Evolutionary conservation across 208 protist genomes (phyloP).

Genomic region (Zelonia costaricensis): DNA sequence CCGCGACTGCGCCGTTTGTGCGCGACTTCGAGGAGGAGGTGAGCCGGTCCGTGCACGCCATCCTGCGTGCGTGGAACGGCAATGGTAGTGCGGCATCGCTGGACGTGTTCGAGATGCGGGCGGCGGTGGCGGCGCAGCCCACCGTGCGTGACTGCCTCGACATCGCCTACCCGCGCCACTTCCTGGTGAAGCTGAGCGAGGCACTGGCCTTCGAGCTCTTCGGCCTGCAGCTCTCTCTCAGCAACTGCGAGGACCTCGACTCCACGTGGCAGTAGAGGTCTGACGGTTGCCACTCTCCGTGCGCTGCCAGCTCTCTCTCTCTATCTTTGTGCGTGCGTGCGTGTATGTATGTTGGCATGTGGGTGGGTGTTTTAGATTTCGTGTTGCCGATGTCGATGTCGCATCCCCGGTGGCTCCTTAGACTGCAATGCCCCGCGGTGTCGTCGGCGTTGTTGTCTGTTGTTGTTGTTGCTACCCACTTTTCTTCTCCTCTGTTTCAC

Average conservation of each 20-base stretch:
- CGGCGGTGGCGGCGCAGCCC: constrained; percentile 7
- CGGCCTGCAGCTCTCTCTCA: constrained; percentile 56
- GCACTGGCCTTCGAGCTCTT: constrained; percentile 55
- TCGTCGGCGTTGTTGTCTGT: neutral
- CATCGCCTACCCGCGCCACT: constrained; percentile 59
- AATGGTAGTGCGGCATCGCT: constrained; percentile 8
- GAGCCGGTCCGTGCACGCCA: constrained; percentile 18
- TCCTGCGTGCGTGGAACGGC: neutral
- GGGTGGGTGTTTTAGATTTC: too few relatives aligned
- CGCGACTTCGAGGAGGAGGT: constrained; percentile 32
- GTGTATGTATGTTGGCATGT: too few relatives aligned
- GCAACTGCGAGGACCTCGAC: constrained; percentile 83
- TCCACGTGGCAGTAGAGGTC: constrained; percentile 7
- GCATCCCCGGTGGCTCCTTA: too few relatives aligned
- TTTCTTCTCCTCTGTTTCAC: neutral
- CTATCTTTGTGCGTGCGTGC: too few relatives aligned
- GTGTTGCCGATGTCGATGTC: too few relatives aligned
- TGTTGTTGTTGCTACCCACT: neutral
- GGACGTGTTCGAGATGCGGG: constrained; percentile 3
- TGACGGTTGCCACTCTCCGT: too few relatives aligned
- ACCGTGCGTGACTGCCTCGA: constrained; percentile 28
- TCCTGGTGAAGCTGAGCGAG: constrained; percentile 69
- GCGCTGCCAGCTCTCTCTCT: too few relatives aligned
- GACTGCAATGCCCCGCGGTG: neutral
- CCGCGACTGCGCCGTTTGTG: constrained; percentile 24